Conservation (phyloP, 371 early-diverging fungal genomes). For the Lichtheimia hyalospora region DNA sequence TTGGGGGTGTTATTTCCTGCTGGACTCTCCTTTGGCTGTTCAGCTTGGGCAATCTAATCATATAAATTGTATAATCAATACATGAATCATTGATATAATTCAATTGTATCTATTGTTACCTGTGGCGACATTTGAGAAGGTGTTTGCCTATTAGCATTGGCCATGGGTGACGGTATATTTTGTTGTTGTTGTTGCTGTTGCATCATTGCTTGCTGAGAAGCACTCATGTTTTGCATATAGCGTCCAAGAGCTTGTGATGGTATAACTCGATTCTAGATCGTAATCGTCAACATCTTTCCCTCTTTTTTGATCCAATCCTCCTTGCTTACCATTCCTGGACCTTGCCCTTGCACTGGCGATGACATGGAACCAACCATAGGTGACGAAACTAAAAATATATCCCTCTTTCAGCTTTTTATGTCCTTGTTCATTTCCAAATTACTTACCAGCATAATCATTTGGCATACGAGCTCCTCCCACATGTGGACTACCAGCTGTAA, state of each 20-base stretch:
- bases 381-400: conserved; percentile 16
- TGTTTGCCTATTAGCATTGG: conserved; percentile 21
- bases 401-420: not conserved
- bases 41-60: conserved; percentile 4
- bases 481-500: conserved; percentile 34
- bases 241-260: conserved; percentile 39
- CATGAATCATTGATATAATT: not conserved
- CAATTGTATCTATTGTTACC: not conserved
- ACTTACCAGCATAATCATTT: conserved; percentile 34
- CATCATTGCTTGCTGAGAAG: conserved; percentile 22
- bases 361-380: conserved; percentile 31
- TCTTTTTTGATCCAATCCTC: not conserved
- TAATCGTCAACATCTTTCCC: not conserved
- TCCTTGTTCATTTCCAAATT: too few relatives aligned
- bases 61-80: not conserved
- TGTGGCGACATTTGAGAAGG: conserved; percentile 26
- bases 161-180: conserved; percentile 17
- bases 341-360: conserved; percentile 27
- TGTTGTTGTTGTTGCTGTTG: too few relatives aligned
- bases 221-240: conserved; percentile 29
- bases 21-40: conserved; percentile 1
- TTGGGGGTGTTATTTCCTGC: not conserved
- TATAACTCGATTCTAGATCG: conserved; percentile 28
- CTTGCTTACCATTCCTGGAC: conserved; percentile 24
- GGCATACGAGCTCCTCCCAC: conserved; percentile 24